Evolutionary conservation across 192 early-diverging fungal species (phyloP), one percentile per base, ranked within the genome.

Genomic region (Coemansia sp.): DNA sequence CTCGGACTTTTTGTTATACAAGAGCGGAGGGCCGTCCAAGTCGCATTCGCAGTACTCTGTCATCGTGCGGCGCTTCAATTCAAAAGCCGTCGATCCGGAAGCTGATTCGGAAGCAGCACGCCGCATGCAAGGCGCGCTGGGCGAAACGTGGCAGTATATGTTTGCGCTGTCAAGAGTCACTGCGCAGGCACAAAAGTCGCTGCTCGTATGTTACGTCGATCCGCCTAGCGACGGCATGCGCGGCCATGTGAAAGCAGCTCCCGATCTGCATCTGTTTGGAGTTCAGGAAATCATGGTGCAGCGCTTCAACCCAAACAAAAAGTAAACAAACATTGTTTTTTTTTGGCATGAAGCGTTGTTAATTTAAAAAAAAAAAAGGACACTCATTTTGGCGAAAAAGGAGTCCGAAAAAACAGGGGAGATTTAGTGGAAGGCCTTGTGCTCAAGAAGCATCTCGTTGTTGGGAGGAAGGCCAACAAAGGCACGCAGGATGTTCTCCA

Each of bases 401-500:
- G 17, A 13, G 19, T 38, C 17, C 17, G 17, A 42, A n/a, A n/a
- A 42, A 25, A 42, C 38, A 72, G 66, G 20, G 59, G 59, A 65
- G 14, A 15, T 5, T 67, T 67, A 85, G 65, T 85, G 80, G 76
- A 82, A 88, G 65, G 85, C 85, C 85, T 89, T 90, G 85, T 90
- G 88, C 86, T 97, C 95, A 45, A 99, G 88, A 79, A 92, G 85
- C 95, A 97, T 97, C 75, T 99, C 95, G 78, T 91, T 95, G 87
- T 94, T 90, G 61, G 95, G 93, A 25, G 94, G 84, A 45, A 99
- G 86, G 70, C 95, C 97, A 62, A 99, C 87, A 76, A 94, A 96
- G 35, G 97, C 97, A 60, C 97, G 85, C 82, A 99, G 89, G 67
- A 99, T 91, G 88, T 97, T 97, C 85, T 99, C 97, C 88, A 99